These are phyloP conservation scores for Aspergillus costaricaensis DNA, from an alignment of 2,329 filamentous ascomycete species.

Conservation along the genomic window DNA sequence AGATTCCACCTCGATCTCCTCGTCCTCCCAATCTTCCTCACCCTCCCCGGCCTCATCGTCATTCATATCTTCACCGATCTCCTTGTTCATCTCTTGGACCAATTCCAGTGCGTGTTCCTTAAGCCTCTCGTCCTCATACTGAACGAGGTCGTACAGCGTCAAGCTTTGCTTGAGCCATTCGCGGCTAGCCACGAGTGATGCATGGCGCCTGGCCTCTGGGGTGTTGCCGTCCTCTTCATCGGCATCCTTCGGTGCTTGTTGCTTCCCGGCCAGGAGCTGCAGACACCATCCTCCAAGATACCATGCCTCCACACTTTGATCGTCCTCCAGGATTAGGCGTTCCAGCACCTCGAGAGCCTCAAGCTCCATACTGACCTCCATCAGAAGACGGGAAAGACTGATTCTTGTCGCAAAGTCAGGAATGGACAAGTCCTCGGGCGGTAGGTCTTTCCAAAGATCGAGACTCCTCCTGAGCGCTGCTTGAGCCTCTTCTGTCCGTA, in stretches of 20 bases:
- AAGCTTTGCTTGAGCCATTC: conserved; percentile 82
- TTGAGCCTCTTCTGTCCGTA: conserved; percentile 74
- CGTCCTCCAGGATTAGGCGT: conserved; percentile 81
- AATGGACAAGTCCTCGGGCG: conserved; percentile 68
- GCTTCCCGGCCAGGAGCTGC: conserved; percentile 63
- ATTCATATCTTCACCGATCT: conserved; percentile 62
- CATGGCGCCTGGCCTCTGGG: conserved; percentile 57
- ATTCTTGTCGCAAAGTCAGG: conserved; percentile 87
- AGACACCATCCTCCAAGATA: conserved; percentile 95
- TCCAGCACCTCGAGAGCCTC: conserved; percentile 85
- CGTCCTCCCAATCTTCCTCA: conserved; percentile 55
- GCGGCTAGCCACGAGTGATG: conserved; percentile 71
- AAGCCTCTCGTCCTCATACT: conserved; percentile 65
- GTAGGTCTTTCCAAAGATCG: conserved; percentile 77
- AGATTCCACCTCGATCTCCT: conserved; percentile 58
- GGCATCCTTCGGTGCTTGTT: conserved; percentile 41
- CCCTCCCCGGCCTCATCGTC: conserved; percentile 60
- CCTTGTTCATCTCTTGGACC: conserved; percentile 59
- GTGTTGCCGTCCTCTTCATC: conserved; percentile 37
- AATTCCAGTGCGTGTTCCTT: conserved; percentile 48
- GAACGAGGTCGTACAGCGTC: conserved; percentile 72
- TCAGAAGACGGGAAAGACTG: conserved; percentile 77
- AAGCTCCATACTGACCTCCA: conserved; percentile 85
- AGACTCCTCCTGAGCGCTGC: conserved; percentile 78
- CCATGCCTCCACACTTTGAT: conserved; percentile 93